These are phyloP conservation scores for Lepidium sativum DNA, from an alignment of 345 rosid species.

Conservation along the genomic window DNA sequence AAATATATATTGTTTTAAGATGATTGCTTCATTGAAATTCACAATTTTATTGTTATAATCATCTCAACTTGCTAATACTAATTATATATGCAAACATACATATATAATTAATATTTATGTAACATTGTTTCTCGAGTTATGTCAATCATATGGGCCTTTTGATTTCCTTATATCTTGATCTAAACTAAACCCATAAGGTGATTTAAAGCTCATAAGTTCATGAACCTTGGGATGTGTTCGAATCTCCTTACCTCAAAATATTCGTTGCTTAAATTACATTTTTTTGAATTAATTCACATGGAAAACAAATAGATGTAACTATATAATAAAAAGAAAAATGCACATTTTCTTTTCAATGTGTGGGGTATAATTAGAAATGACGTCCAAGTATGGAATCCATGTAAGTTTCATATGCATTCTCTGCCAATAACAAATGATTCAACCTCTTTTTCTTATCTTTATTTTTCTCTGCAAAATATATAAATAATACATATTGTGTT, in stretches of 20 bases:
- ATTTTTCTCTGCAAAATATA: too few species aligned
- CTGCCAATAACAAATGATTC: too few species aligned
- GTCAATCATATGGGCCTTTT: slow-evolving; percentile 7
- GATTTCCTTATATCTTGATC: background rate
- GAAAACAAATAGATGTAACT: background rate
- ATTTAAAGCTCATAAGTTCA: slow-evolving; percentile 15
- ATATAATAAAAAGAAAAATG: background rate
- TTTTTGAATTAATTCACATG: background rate
- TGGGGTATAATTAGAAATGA: background rate
- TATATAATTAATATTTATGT: too few species aligned
- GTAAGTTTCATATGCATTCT: slow-evolving; percentile 16
- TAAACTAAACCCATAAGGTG: slow-evolving; percentile 21
- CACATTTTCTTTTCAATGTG: background rate
- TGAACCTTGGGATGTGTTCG: slow-evolving; percentile 18
- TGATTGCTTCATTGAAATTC: background rate
- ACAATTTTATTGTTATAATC: background rate
- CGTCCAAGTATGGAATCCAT: slow-evolving; percentile 12
- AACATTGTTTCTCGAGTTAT: background rate
- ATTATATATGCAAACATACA: background rate
- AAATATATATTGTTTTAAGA: background rate
- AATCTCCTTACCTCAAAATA: background rate
- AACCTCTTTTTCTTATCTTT: too few species aligned
- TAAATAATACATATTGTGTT: background rate
- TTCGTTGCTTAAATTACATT: background rate
- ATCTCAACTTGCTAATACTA: background rate